phyloP scores from a whole-genome alignment of 2,329 filamentous ascomycete genomes.

The Diaporthe humulicola region DNA sequence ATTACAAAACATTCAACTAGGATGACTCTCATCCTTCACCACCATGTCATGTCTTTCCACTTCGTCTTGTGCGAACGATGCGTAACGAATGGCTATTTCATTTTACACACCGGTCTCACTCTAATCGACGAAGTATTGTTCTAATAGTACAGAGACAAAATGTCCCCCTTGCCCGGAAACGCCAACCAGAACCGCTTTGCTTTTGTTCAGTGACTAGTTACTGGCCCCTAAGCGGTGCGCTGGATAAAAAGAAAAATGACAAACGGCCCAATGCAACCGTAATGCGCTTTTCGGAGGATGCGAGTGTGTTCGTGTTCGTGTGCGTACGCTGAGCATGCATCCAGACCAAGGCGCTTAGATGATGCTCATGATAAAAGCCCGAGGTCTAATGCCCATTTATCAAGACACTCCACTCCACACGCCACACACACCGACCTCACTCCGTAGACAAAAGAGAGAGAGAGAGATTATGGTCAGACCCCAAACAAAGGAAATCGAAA shows the following conservation, averaged over 20 bases:
- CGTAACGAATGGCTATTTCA: slow-evolving; percentile 4
- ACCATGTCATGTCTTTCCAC: not conserved
- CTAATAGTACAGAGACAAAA: slow-evolving; percentile 13
- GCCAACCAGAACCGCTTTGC: slow-evolving; percentile 12
- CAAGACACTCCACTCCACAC: not conserved
- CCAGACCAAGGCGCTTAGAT: not conserved
- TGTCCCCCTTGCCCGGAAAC: not conserved
- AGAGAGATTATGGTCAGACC: not conserved
- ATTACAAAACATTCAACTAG: not conserved
- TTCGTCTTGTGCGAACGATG: not conserved
- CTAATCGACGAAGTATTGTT: slow-evolving; percentile 1
- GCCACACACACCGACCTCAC: not conserved
- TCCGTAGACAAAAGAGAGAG: not conserved
- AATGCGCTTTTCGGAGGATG: slow-evolving; percentile 18
- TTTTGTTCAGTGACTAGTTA: not conserved
- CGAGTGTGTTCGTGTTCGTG: not conserved
- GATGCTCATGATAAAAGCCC: not conserved
- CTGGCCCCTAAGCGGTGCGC: not conserved
- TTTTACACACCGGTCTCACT: not conserved
- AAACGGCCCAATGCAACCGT: slow-evolving; percentile 9
- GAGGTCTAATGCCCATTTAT: not conserved
- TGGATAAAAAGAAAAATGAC: not conserved
- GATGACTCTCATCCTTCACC: not conserved
- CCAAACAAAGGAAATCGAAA: slow-evolving; percentile 37
- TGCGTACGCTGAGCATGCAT: not conserved